Base-by-base conservation (phyloP, 495 filamentous ascomycete species). In the Penicillium lividum region DNA sequence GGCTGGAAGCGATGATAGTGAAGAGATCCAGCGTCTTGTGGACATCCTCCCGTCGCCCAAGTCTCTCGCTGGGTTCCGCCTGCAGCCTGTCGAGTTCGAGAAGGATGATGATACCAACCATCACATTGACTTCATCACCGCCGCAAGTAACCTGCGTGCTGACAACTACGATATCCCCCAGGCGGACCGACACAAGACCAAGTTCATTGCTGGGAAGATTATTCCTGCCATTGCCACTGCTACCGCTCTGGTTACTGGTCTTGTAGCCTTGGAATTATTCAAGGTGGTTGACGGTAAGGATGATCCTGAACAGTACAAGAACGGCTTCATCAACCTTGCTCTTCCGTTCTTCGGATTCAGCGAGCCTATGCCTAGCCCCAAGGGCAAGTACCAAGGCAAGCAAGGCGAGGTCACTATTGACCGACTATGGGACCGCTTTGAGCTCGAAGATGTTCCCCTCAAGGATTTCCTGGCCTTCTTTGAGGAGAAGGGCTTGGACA, bases 161-260 rank as follows among this genome's bases (percentile, higher is more conserved):
- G 89, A 96, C 68, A 99, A 99, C 73, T 99, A 99, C 81, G 92
- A 90, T 56, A 99, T 99, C 63, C 82, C 89, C 60, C 83, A 86
- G 59, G 93, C 95, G 0, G 92, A 99, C 67, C 83, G 90, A 53
- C 95, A 97, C 82, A 92, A 92, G 84, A 99, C 93, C 55, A 99
- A 99, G 77, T 97, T 98, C 75, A 98, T 99, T 74, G 95, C 95
- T 27, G 95, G 95, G 69, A 99, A 98, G 82, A 99, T 99, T 64
- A 98, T 99, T 64, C 95, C 95, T 33, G 95, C 95, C 44, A 99
- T 99, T 75, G 95, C 92, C 54, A 98, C 94, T 13, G 97, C 95
- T 11, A 99, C 95, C 18, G 93, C 95, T 10, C 80, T 99, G 25
- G 93, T 97, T 40, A 98, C 95, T 3, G 95, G 95, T 53, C 80